These are phyloP conservation scores for Trametes villosa DNA, from an alignment of 768 basidiomycete genomes.

Conservation along the genomic window DNA sequence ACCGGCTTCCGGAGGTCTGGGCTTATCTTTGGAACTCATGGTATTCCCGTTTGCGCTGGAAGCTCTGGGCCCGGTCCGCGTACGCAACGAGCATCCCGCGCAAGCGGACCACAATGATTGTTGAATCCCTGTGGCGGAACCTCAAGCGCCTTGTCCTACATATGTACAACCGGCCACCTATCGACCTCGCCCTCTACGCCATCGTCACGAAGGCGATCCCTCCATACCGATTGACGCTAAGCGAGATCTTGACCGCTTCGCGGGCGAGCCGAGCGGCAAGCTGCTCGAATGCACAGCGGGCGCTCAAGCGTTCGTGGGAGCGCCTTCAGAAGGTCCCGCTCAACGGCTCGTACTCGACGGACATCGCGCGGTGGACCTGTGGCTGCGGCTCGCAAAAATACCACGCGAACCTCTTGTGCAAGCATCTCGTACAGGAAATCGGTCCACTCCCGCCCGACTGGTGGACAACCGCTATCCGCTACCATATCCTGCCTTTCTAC, in stretches of 20 bases:
- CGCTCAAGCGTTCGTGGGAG: conserved; percentile 9
- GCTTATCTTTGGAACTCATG: conserved; percentile 38
- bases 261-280: neutral
- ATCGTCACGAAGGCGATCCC: conserved; percentile 17
- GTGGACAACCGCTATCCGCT: neutral
- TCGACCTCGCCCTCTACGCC: conserved; percentile 10
- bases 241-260: neutral
- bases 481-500: conserved; percentile 22
- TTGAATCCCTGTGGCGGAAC: conserved; percentile 20
- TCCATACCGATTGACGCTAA: conserved; percentile 5
- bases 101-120: conserved; percentile 21
- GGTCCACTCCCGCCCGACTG: neutral
- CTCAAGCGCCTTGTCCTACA: conserved; percentile 16
- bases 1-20: conserved; percentile 22
- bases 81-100: conserved; percentile 17
- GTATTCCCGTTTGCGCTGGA: conserved; percentile 35
- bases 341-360: conserved; percentile 12
- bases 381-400: conserved; percentile 23
- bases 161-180: conserved; percentile 10
- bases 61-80: conserved; percentile 27
- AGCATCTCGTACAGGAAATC: conserved; percentile 18
- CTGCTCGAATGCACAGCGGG: conserved; percentile 9
- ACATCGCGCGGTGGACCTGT: conserved; percentile 15
- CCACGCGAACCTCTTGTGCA: conserved; percentile 18
- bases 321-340: conserved; percentile 3